phyloP scores from a whole-genome alignment of 257 asterid genomes.

The Fraxinus americana region DNA sequence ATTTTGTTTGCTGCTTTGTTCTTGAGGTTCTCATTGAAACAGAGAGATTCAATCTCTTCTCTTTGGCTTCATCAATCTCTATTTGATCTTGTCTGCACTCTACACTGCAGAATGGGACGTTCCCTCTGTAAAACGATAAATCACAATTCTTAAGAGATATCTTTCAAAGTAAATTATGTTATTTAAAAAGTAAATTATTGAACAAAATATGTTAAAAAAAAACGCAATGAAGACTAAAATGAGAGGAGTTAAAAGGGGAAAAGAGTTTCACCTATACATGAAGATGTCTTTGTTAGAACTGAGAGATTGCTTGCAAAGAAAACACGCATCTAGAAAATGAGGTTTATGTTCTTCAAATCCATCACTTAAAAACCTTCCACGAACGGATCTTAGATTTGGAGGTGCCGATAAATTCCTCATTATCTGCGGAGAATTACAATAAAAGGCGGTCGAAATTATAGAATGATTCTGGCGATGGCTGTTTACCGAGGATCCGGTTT shows the following conservation, averaged over 20 bases:
- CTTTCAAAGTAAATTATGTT: too few relatives aligned
- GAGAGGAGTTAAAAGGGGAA: not conserved
- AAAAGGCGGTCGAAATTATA: conserved; percentile 31
- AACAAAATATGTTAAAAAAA: too few relatives aligned
- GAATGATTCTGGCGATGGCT: conserved; percentile 10
- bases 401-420: not conserved
- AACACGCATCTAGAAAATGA: conserved; percentile 53
- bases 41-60: conserved; percentile 39
- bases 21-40: conserved; percentile 40
- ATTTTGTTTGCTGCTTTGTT: conserved; percentile 25
- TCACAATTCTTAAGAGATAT: not conserved
- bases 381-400: conserved; percentile 28
- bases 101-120: conserved; percentile 52
- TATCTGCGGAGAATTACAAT: conserved; percentile 23
- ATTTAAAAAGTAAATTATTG: too few relatives aligned
- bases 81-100: conserved; percentile 58
- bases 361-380: conserved; percentile 13
- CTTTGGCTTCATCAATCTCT: conserved; percentile 44
- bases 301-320: conserved; percentile 42
- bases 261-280: conserved; percentile 47
- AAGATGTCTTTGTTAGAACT: conserved; percentile 43
- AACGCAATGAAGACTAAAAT: not conserved
- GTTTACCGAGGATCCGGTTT: conserved; percentile 24
- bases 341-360: conserved; percentile 32
- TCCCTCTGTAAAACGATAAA: conserved; percentile 36